Conservation (phyloP, 2,329 filamentous ascomycete species). For the Fusarium lateritium region DNA sequence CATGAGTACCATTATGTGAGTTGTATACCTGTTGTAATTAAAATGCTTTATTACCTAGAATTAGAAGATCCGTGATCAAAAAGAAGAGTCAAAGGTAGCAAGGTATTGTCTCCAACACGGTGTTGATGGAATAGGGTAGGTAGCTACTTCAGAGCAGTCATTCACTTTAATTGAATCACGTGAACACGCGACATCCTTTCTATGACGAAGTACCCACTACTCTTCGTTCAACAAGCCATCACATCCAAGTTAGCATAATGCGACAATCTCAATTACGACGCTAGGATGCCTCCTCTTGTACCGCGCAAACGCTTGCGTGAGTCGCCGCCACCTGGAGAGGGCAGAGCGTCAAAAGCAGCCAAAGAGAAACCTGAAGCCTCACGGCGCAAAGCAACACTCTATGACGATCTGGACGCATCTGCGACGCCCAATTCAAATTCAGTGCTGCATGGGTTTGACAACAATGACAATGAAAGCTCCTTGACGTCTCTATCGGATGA, state of each 20-base stretch:
- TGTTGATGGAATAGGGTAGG: too few species aligned
- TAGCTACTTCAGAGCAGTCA: too few species aligned
- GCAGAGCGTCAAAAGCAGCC: slow-evolving; percentile 48
- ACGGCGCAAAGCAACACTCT: slow-evolving; percentile 69
- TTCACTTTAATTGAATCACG: slow-evolving; percentile 14
- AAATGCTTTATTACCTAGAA: too few species aligned
- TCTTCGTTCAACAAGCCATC: slow-evolving; percentile 8
- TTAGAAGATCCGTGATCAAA: too few species aligned
- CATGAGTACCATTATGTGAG: too few species aligned
- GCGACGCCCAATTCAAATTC: slow-evolving; percentile 61
- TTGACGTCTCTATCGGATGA: slow-evolving; percentile 69
- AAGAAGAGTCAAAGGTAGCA: too few species aligned
- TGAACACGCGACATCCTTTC: slow-evolving; percentile 27
- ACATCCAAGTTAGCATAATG: slow-evolving; percentile 25
- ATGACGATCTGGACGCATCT: slow-evolving; percentile 71
- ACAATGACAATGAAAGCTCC: slow-evolving; percentile 60
- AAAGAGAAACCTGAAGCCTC: slow-evolving; percentile 41
- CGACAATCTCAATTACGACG: slow-evolving; percentile 19
- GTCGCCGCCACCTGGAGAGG: slow-evolving; percentile 55
- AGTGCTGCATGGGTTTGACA: slow-evolving; percentile 60
- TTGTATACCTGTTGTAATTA: too few species aligned
- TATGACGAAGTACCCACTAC: slow-evolving; percentile 36
- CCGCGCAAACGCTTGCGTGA: slow-evolving; percentile 75
- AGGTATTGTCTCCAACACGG: too few species aligned
- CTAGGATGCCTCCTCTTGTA: slow-evolving; percentile 76